Base-by-base conservation (phyloP, 306 rosid genomes). In the Vigna trinervia region DNA sequence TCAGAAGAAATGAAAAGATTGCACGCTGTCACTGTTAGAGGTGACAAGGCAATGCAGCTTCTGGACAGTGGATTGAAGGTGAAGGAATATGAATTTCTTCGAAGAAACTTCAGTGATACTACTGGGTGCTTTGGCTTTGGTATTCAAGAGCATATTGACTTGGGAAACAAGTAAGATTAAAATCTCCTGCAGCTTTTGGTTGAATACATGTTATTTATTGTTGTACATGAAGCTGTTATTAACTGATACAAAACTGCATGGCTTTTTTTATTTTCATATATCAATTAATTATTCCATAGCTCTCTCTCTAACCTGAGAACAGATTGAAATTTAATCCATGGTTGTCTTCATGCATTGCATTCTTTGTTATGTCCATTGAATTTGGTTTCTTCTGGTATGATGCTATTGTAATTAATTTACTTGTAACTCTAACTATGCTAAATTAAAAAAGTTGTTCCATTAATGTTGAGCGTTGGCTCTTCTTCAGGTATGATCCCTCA, bases 91-190 rank as follows among this genome's bases (percentile, higher is more conserved):
- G 96, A 92, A 78, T 81, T 92, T 57, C 84, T 92, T 34, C 17
- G 97, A 61, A 87, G 91, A 76, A 92, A 90, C 86, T 92, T 92
- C 10, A 92, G 96, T 23, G 96, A 92, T 20, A 92, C 92, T 20
- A 92, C 92, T 3, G 92, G 94, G 0, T 92, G 97, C 61, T 92
- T 92, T 77, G 96, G 97, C 45, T 91, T 91, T 60, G 97, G 97
- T 62, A 91, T 91, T 72, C 94, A 91, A 79, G 91, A 89, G 84
- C 97, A 92, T 73, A 92, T 90, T 59, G 97, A 92, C 78, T 63
- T 92, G 51, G 96, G 97, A 56, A 90, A 90, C 84, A 90, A 90
- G 97, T 90, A 82, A 86, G 97, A 15, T 22, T 1, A 15, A 50
- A 15, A 71, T 2, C 39, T 47, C 12, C 47, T 12, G 12, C 4